Base-by-base conservation (phyloP, 202 grass and related monocot genomes). In the Dendrocalamus latiflorus region DNA sequence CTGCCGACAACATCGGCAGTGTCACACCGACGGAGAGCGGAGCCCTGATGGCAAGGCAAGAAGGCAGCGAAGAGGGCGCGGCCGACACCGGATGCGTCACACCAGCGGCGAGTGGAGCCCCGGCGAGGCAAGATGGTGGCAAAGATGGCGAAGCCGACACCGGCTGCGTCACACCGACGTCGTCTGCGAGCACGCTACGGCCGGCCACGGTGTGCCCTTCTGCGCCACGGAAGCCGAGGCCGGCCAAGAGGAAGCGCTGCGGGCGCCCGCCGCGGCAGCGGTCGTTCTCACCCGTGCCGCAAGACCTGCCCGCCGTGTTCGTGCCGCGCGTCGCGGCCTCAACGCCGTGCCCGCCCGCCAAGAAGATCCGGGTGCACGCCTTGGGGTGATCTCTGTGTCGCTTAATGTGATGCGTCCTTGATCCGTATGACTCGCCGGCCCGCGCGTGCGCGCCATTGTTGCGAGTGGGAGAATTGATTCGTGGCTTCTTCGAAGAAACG, bases 151-250 rank as follows among this genome's bases (percentile, higher is more conserved):
- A 4, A 8, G 13, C 17, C 20, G 72, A 38, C n/a, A 41, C 4
- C 3, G 68, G 57, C 60, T 96, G 81, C 68, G 76, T 34, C 7
- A 96, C 93, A 13, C 93, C 93, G n/a, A 96, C 86, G 56, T 76
- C 82, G 44, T 70, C 72, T 1, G 70, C 72, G 5, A 75, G 80
- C 49, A 13, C 60, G 11, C 34, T 86, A 28, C 89, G 60, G 66
- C 53, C 85, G 5, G 49, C 66, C 9, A 43, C 43, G 11, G 81
- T 70, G 73, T 91, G 90, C 80, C 93, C 93, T 3, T 81, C 90
- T 41, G 86, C 93, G 3, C 93, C 93, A 1, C 68, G 88, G 77
- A 96, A 93, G 80, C 54, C 55, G 51, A 74, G 42, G 70, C 42
- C 67, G n/a, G 16, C 28, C 8, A 96, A 86, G 79, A 86, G 83